A percentile compares a stretch with the other conserved stretches of the same genome.
phyloP scores from a whole-genome alignment of 2,329 filamentous ascomycete genomes.

The Coniochaeta sp. region DNA sequence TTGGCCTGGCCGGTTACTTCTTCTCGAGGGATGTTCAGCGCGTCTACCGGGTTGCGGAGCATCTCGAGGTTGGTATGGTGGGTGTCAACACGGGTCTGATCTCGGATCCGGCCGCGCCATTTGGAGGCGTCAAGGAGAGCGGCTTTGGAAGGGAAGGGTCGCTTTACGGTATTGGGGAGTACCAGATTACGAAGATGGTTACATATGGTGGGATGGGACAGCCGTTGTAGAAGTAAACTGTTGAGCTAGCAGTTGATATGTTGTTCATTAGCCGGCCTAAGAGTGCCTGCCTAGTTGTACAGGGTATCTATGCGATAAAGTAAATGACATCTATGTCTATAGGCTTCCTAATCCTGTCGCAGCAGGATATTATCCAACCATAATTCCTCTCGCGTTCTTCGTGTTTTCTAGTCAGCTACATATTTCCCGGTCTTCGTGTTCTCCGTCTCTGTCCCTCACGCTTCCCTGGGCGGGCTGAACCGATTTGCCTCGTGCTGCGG shows the following conservation, averaged over 20 bases:
- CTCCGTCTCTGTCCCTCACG: not conserved
- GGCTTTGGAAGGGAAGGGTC: conserved; percentile 76
- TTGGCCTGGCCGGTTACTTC: conserved; percentile 92
- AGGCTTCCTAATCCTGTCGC: not conserved
- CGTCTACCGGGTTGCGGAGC: conserved; percentile 56
- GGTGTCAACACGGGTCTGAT: conserved; percentile 72
- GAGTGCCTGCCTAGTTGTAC: not conserved
- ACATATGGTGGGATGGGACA: conserved; percentile 48
- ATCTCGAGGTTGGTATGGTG: conserved; percentile 79
- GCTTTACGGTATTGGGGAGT: conserved; percentile 71
- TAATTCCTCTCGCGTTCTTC: not conserved
- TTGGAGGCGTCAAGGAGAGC: conserved; percentile 77
- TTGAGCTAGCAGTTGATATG: too few species aligned
- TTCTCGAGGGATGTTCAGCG: conserved; percentile 62
- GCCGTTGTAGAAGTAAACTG: conserved; percentile 37
- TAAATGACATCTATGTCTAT: not conserved
- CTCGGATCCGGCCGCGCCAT: conserved; percentile 52
- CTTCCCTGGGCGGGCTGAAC: not conserved
- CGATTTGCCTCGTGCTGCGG: not conserved
- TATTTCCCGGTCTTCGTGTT: not conserved
- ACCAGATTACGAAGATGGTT: conserved; percentile 65
- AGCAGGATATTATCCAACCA: not conserved
- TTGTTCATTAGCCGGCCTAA: not conserved
- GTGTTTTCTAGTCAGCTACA: not conserved
- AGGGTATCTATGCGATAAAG: not conserved